These are phyloP conservation scores for Coniochaeta hoffmannii DNA, from an alignment of 2,329 filamentous ascomycete species.

Conservation along the genomic window DNA sequence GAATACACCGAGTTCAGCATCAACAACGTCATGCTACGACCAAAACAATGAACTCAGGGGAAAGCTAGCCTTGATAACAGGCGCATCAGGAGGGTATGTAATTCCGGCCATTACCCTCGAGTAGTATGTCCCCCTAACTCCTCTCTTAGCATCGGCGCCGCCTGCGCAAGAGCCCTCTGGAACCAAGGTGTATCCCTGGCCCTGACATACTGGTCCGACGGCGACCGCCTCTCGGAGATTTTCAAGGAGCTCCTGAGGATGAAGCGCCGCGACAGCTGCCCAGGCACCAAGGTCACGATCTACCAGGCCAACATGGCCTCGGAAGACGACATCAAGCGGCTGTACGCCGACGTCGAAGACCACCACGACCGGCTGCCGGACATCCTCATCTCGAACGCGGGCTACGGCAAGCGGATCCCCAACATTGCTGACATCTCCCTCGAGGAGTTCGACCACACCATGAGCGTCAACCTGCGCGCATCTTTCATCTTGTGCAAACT, in stretches of 20 bases:
- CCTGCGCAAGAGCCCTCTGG: slow-evolving; percentile 49
- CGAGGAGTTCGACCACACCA: slow-evolving; percentile 57
- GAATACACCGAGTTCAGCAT: background rate
- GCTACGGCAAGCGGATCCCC: slow-evolving; percentile 54
- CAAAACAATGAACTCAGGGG: slow-evolving; percentile 39
- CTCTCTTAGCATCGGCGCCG: slow-evolving; percentile 46
- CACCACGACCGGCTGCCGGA: slow-evolving; percentile 47
- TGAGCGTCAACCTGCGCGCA: slow-evolving; percentile 54
- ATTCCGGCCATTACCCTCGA: background rate
- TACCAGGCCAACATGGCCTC: slow-evolving; percentile 53
- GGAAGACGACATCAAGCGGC: slow-evolving; percentile 40
- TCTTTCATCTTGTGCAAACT: slow-evolving; percentile 56
- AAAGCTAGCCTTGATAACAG: slow-evolving; percentile 50
- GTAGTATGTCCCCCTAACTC: slow-evolving; percentile 3
- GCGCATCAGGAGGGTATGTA: slow-evolving; percentile 52
- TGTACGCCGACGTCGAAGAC: slow-evolving; percentile 46
- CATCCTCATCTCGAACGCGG: slow-evolving; percentile 60
- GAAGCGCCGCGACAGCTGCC: slow-evolving; percentile 18
- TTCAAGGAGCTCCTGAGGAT: slow-evolving; percentile 29
- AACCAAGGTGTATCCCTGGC: slow-evolving; percentile 45
- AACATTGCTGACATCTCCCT: slow-evolving; percentile 50
- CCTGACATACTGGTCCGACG: slow-evolving; percentile 49
- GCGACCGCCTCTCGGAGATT: slow-evolving; percentile 36
- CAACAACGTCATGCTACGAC: background rate
- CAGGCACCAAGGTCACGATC: slow-evolving; percentile 32